phyloP scores from a whole-genome alignment of 352 stramenopile genomes.

The Phytophthora megakarya region DNA sequence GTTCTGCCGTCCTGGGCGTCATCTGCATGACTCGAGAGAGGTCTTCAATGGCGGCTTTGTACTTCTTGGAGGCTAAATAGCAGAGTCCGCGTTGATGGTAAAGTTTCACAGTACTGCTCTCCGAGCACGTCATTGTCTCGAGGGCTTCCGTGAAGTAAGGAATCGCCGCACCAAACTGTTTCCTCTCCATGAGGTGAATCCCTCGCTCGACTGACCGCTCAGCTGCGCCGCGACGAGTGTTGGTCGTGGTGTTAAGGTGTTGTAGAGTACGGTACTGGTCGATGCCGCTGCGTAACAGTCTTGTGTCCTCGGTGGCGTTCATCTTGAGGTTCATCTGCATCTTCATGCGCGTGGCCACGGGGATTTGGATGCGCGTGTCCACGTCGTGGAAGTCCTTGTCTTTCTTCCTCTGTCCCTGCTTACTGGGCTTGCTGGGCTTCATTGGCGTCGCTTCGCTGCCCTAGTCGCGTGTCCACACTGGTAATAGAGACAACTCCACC shows the following conservation, averaged over 20 bases:
- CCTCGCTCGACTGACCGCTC: constrained; percentile 42
- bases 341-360: constrained; percentile 54
- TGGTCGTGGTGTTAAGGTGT: constrained; percentile 25
- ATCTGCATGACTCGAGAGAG: constrained; percentile 68
- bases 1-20: constrained; percentile 66
- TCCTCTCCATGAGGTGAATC: constrained; percentile 53
- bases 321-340: constrained; percentile 53
- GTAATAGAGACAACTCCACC: constrained; percentile 1
- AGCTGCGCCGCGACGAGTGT: constrained; percentile 13
- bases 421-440: constrained; percentile 30
- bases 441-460: constrained; percentile 14
- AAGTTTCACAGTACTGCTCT: constrained; percentile 49
- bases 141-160: constrained; percentile 64
- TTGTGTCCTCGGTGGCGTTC: constrained; percentile 34
- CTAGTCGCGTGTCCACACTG: constrained; percentile 9
- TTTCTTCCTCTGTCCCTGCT: constrained; percentile 25
- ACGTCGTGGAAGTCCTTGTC: constrained; percentile 52
- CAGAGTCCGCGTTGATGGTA: constrained; percentile 68
- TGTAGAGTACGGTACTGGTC: constrained; percentile 71
- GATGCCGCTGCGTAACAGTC: constrained; percentile 61
- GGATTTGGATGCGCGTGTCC: constrained; percentile 76
- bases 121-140: constrained; percentile 21
- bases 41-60: constrained; percentile 73
- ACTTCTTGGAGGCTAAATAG: constrained; percentile 59
- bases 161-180: constrained; percentile 62